Evolutionary conservation across 257 asterid genomes (phyloP), one percentile per base, ranked within the genome.

Genomic region (Solanum phureja): DNA sequence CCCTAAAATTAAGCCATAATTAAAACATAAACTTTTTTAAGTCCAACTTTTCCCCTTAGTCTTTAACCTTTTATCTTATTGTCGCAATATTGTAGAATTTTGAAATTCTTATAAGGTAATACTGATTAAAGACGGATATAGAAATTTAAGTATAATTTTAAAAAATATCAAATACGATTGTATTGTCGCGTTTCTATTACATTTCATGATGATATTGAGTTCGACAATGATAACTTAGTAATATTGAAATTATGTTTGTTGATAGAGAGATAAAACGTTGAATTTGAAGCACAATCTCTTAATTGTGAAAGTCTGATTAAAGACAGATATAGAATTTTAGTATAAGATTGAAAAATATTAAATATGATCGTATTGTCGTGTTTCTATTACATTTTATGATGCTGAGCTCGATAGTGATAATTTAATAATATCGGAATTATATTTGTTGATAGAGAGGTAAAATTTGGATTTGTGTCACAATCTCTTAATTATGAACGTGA

Each of bases 401-500:
- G 2, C 1, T 84, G 24, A 44, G 1, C 1, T 11, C 0, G 13
- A 85, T 3, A n/a, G 38, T 34, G 2, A n/a, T 58, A 84, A 19
- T 4, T n/a, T 14, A 12, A 5, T 64, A 84, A 24, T 18, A 84
- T 66, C 3, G 0, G 6, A 40, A n/a, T 7, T 58, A 58, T 58
- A 56, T 60, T 35, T 24, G 19, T 16, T 29, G 49, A 44, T 44
- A 24, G 16, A 46, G 68, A 81, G 40, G 3, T 27, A 81, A 27
- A 81, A 42, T 3, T 85, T 62, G 77, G 64, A 86, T 82, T 56
- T 40, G 40, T 72, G 86, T 83, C 89, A 82, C 73, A 81, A 73
- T 88, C 90, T 11, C 60, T 84, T 76, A 56, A 77, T 69, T 40
- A 52, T 83, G 89, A 89, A 89, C 86, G 76, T 89, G 90, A 89